Percentiles rank a stretch among this genome's conserved stretches.
phyloP scores from a whole-genome alignment of 495 filamentous ascomycete species.

The Lasiosphaeris hirsuta region DNA sequence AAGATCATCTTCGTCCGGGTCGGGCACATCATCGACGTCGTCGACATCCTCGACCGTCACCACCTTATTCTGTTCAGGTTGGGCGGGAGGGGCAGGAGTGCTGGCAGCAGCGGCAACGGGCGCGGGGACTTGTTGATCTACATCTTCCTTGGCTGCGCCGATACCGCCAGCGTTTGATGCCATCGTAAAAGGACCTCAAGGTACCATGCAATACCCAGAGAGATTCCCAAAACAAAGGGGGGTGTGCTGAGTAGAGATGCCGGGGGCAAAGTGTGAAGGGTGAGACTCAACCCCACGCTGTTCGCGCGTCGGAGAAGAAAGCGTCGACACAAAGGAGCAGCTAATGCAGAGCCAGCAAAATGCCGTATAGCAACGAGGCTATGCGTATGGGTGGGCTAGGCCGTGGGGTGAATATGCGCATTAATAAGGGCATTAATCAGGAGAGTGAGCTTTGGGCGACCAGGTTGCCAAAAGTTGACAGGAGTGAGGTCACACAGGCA shows the following conservation, averaged over 20 bases:
- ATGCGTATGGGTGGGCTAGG: not conserved
- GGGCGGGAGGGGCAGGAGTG: not conserved
- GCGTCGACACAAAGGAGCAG: not conserved
- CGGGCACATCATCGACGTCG: conserved; percentile 53
- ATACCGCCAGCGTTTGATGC: conserved; percentile 18
- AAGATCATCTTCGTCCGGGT: conserved; percentile 81
- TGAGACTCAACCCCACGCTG: not conserved
- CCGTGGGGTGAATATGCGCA: conserved; percentile 11
- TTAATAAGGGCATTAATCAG: conserved; percentile 14
- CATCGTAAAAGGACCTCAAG: conserved; percentile 11
- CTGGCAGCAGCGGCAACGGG: not conserved
- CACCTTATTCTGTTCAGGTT: conserved; percentile 15
- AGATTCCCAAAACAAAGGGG: not conserved
- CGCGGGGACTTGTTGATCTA: not conserved
- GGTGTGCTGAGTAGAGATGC: not conserved
- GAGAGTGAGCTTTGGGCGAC: not conserved
- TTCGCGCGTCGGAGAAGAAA: not conserved
- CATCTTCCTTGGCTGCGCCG: conserved; percentile 13
- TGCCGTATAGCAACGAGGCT: not conserved
- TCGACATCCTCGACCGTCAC: conserved; percentile 24
- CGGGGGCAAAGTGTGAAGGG: not conserved
- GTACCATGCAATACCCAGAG: not conserved
- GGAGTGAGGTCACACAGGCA: conserved; percentile 2
- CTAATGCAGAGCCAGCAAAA: conserved; percentile 11
- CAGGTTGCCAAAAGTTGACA: not conserved